Evolutionary conservation across 169 alveolate genomes (phyloP).

Genomic region (Pseudocohnilembus persalinus): DNA sequence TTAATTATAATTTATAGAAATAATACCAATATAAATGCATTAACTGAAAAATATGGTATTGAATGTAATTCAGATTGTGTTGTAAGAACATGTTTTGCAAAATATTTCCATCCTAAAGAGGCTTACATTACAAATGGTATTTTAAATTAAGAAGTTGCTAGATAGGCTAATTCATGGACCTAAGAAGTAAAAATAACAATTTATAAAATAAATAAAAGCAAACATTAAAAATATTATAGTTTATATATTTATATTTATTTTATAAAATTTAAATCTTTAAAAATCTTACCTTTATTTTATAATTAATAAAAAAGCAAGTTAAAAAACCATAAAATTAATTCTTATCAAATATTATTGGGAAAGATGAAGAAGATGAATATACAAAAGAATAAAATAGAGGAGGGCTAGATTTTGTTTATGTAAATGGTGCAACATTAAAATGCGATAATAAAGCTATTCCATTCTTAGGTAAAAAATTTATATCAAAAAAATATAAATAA

Average conservation of each 20-base stretch:
- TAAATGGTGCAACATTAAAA: slow-evolving; percentile 81
- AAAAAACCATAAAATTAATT: slow-evolving; percentile 22
- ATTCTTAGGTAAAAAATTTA: slow-evolving; percentile 42
- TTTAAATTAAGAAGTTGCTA: slow-evolving; percentile 65
- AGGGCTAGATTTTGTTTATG: slow-evolving; percentile 70
- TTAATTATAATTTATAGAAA: slow-evolving; percentile 6
- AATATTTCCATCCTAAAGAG: slow-evolving; percentile 86
- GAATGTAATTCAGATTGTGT: slow-evolving; percentile 77
- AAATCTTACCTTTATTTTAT: background rate
- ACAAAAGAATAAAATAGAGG: slow-evolving; percentile 36
- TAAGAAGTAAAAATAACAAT: slow-evolving; percentile 24
- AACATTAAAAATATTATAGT: slow-evolving; percentile 45
- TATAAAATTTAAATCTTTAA: slow-evolving; percentile 28
- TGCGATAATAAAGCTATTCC: slow-evolving; percentile 63
- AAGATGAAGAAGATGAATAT: slow-evolving; percentile 41
- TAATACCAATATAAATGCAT: slow-evolving; percentile 66
- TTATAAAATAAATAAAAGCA: slow-evolving; percentile 12
- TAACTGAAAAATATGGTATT: slow-evolving; percentile 76
- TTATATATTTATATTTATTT: slow-evolving; percentile 7
- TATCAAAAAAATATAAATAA: no score
- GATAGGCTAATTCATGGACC: slow-evolving; percentile 63
- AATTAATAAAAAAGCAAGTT: background rate
- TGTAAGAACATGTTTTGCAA: slow-evolving; percentile 73
- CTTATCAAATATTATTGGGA: slow-evolving; percentile 15
- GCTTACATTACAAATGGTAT: slow-evolving; percentile 70